A percentile compares a stretch with the other conserved stretches of the same genome.
phyloP scores from a whole-genome alignment of 1,139 yeast species.

The Taphrina communis region DNA sequence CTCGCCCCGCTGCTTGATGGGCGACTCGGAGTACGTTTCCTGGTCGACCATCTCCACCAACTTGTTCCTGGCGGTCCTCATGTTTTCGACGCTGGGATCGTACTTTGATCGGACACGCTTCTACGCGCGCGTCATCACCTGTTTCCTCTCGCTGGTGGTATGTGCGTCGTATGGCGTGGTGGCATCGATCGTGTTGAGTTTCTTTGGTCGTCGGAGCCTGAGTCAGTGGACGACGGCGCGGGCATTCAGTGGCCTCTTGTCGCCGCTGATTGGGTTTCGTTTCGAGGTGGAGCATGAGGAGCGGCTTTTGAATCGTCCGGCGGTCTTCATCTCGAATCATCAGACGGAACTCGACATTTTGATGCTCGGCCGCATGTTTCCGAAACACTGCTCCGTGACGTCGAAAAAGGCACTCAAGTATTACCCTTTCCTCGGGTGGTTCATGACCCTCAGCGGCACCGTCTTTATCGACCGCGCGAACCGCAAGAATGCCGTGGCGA shows the following conservation, averaged over 20 bases:
- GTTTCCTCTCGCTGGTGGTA: slow-evolving; percentile 47
- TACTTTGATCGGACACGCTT: slow-evolving; percentile 51
- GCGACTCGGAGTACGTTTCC: slow-evolving; percentile 14
- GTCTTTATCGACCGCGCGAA: slow-evolving; percentile 87
- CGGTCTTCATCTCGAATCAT: slow-evolving; percentile 85
- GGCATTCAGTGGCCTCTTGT: slow-evolving; percentile 69
- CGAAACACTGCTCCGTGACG: slow-evolving; percentile 88
- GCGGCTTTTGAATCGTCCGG: slow-evolving; percentile 64
- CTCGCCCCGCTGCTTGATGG: background rate
- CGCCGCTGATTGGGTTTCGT: slow-evolving; percentile 68
- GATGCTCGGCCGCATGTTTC: slow-evolving; percentile 60
- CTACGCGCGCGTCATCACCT: slow-evolving; percentile 52
- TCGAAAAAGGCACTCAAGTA: slow-evolving; percentile 84
- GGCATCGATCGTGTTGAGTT: slow-evolving; percentile 69
- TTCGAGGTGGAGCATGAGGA: slow-evolving; percentile 71
- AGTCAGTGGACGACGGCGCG: slow-evolving; percentile 93
- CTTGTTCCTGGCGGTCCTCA: slow-evolving; percentile 9
- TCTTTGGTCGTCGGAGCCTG: slow-evolving; percentile 75
- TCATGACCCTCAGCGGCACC: slow-evolving; percentile 87
- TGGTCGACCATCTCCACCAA: slow-evolving; percentile 12
- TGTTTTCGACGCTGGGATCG: slow-evolving; percentile 29
- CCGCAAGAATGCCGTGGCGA: slow-evolving; percentile 73
- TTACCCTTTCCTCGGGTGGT: slow-evolving; percentile 96
- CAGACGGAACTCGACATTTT: slow-evolving; percentile 59
- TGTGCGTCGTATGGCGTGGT: slow-evolving; percentile 61